A percentile compares a stretch with the other conserved stretches of the same genome.
Evolutionary conservation across 225 moss, liverwort and hornwort species (phyloP).

Genomic region (Pseudoscleropodium purum): DNA sequence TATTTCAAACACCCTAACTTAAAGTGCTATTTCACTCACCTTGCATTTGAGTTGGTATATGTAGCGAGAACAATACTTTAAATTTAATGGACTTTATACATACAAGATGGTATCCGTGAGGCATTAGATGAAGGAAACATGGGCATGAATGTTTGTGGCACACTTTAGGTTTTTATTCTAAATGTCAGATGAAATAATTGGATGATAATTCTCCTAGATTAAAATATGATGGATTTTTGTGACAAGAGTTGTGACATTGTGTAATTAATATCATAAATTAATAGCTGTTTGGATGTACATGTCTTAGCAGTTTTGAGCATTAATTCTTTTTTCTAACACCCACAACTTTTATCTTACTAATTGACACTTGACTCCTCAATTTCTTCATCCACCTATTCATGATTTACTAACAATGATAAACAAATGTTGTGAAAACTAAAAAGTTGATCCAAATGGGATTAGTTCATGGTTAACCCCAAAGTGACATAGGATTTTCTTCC

Average conservation of each 20-base stretch:
- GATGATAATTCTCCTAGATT: neutral
- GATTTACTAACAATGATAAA: no score
- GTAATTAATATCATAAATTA: neutral
- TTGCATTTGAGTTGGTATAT: neutral
- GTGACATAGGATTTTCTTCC: no score
- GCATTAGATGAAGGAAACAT: fast-evolving
- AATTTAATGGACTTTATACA: neutral
- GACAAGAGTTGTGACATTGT: fast-evolving
- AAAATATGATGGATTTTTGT: neutral
- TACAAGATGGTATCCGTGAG: no score
- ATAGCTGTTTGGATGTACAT: no score
- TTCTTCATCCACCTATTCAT: neutral
- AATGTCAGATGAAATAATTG: fast-evolving
- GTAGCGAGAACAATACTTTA: neutral
- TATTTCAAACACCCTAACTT: no score
- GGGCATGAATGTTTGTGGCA: fast-evolving
- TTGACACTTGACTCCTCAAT: neutral
- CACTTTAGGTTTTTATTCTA: neutral
- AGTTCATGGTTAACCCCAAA: no score
- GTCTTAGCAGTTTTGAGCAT: neutral
- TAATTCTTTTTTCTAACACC: neutral
- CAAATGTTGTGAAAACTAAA: no score
- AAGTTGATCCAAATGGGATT: neutral
- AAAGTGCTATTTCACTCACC: neutral
- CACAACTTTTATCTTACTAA: neutral